A percentile compares a stretch with the other conserved stretches of the same genome.
phyloP scores from a whole-genome alignment of 306 rosid genomes.

The Glycine latifolia region DNA sequence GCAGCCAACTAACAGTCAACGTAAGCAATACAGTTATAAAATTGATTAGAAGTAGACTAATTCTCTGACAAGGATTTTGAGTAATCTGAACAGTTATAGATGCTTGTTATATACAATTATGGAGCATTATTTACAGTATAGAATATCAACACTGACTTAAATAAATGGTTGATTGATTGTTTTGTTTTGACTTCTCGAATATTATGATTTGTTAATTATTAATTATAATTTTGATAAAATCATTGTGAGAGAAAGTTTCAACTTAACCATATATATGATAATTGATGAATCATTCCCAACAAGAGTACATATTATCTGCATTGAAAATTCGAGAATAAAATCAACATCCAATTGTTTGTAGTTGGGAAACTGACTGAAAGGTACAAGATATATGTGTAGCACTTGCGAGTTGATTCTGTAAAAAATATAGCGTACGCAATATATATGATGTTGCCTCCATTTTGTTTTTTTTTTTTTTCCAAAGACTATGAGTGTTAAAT shows the following conservation, averaged over 20 bases:
- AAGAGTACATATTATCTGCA: slow-evolving; percentile 5
- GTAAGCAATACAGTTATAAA: neutral
- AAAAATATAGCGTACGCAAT: too few relatives aligned
- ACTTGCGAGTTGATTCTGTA: slow-evolving; percentile 20
- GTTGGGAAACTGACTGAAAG: slow-evolving; percentile 16
- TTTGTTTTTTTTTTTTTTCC: too few relatives aligned
- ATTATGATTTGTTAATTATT: neutral
- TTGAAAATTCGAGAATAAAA: slow-evolving; percentile 16
- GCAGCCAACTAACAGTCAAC: neutral
- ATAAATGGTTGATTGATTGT: neutral
- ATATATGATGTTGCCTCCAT: too few relatives aligned
- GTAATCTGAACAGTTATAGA: neutral
- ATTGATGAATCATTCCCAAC: neutral
- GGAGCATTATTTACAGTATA: neutral
- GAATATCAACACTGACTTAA: neutral
- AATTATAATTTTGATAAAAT: neutral
- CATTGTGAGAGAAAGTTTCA: neutral
- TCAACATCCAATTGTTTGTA: slow-evolving; percentile 4
- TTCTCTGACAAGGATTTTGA: neutral
- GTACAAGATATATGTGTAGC: neutral
- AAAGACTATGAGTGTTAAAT: too few relatives aligned
- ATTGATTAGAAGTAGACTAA: neutral
- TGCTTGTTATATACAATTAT: neutral
- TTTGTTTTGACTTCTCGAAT: neutral
- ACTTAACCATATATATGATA: neutral